These are phyloP conservation scores for Paramecium sexaurelia DNA, from an alignment of 73 alveolate genomes.

Conservation along the genomic window DNA sequence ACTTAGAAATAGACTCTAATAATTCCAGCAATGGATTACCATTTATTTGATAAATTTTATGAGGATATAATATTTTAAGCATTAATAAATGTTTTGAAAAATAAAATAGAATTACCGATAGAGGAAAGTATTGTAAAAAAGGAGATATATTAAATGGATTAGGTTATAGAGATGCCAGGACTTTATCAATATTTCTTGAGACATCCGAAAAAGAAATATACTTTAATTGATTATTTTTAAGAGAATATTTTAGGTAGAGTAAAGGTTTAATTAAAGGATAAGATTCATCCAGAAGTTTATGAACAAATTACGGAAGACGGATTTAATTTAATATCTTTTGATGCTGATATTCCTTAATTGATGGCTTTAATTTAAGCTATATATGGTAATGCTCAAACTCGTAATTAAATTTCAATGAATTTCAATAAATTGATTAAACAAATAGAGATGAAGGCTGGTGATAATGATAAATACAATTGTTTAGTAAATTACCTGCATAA, in stretches of 20 bases:
- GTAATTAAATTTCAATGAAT: neutral
- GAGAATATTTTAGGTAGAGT: neutral
- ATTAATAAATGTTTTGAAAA: neutral
- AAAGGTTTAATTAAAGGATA: neutral
- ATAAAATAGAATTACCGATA: neutral
- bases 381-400: neutral
- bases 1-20: neutral
- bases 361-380: neutral
- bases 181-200: neutral
- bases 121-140: neutral
- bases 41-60: neutral
- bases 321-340: neutral
- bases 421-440: neutral
- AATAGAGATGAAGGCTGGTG: neutral
- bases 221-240: neutral
- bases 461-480: neutral
- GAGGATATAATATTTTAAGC: neutral
- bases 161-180: constrained; percentile 24
- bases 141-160: neutral
- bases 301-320: neutral
- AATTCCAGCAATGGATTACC: neutral
- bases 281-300: neutral
- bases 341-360: neutral
- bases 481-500: neutral
- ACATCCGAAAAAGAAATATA: neutral